Base-by-base conservation (phyloP, 2,329 filamentous ascomycete species). In the Hymenoscyphus salicellus region DNA sequence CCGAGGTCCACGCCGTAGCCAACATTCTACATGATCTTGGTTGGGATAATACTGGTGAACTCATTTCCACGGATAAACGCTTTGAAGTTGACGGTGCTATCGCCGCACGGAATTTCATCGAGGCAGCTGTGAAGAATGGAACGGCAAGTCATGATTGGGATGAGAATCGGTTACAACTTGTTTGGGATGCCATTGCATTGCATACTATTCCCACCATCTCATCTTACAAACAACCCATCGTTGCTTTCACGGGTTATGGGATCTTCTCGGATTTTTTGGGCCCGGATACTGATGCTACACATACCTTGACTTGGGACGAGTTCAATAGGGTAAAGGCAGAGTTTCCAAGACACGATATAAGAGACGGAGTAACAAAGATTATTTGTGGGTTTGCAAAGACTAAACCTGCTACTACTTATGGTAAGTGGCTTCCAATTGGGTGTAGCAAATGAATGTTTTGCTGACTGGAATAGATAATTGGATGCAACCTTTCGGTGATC, bases 1-100 rank as follows among this genome's bases (percentile, higher is more conserved):
- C 17, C 17, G 32, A 41, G 16, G 23, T 49, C 1, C 75, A 79
- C 57, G 77, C 76, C 10, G 67, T 82, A 2, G 74, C 75, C 1
- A 72, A 76, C 2, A 72, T 81, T n/a, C 72, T 81, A 26, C 80
- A 82, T 64, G 79, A 81, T 55, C 70, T 81, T 0, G 79, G 79
- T 16, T 81, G 77, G 79, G 77, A 78, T 60, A 72, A 69, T 10
- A 76, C 72, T 1, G 72, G 73, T 16, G 69, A 72, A 41, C 62
- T 79, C 6, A 65, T 81, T n/a, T 80, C 78, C 49, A 58, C 68
- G 0, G 79, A 83, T 70, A 79, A 79, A 32, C 77, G 81, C 7
- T 84, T 84, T 70, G 81, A 84, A 65, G 79, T 83, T 26, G 81
- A 83, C 67, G 78, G 81, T 16, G 81, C 81, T 4, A 77, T 80